phyloP scores from a whole-genome alignment of 108 stramenopile genomes.

The Cyclotella baltica region DNA sequence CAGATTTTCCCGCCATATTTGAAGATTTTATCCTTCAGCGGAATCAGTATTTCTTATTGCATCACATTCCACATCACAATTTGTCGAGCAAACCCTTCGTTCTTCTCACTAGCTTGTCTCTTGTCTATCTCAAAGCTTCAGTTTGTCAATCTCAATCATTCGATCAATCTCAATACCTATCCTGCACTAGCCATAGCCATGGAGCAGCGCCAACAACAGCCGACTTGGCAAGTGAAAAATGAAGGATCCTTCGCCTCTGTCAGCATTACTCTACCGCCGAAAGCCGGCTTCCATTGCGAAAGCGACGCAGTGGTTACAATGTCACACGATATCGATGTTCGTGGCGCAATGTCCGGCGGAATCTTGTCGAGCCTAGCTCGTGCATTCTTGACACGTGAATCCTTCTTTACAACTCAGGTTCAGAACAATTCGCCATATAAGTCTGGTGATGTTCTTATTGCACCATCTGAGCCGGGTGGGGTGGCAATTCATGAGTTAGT shows the following conservation, averaged over 20 bases:
- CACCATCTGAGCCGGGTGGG: slow-evolving; percentile 26
- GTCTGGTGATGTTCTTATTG: slow-evolving; percentile 20
- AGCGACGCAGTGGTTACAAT: slow-evolving; percentile 22
- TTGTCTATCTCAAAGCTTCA: too few species aligned
- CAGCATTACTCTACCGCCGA: slow-evolving; percentile 11
- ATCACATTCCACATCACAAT: too few species aligned
- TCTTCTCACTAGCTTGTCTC: too few species aligned
- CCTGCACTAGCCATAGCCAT: too few species aligned
- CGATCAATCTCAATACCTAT: too few species aligned
- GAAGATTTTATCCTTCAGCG: too few species aligned
- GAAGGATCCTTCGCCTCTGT: slow-evolving; percentile 28
- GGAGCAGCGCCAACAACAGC: background rate
- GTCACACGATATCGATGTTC: slow-evolving; percentile 9
- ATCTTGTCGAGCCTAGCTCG: slow-evolving; percentile 14
- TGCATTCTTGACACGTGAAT: slow-evolving; percentile 23
- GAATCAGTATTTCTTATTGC: too few species aligned
- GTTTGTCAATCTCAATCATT: too few species aligned
- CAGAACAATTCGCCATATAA: slow-evolving; percentile 1
- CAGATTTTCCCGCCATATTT: too few species aligned
- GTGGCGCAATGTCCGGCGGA: slow-evolving; percentile 21
- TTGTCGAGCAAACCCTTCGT: too few species aligned
- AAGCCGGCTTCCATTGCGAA: slow-evolving; percentile 15
- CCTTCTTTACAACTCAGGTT: slow-evolving; percentile 21
- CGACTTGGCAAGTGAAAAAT: slow-evolving; percentile 24
- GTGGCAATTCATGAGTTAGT: slow-evolving; percentile 12